phyloP scores from a whole-genome alignment of 2,329 filamentous ascomycete species.

The Thyridium curvatum region DNA sequence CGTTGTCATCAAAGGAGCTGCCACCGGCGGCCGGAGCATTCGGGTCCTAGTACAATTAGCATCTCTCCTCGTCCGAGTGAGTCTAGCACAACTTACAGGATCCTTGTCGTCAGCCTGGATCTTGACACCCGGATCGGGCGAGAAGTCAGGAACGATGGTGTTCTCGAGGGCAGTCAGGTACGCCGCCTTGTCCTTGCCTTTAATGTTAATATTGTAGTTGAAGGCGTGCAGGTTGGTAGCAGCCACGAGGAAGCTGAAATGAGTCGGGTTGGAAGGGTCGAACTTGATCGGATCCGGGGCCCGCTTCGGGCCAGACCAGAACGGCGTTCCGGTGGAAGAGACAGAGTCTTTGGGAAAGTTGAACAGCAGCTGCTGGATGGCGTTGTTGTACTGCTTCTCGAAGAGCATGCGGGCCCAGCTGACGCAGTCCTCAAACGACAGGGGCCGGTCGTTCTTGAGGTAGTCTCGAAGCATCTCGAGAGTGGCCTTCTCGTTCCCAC shows the following conservation, averaged over 20 bases:
- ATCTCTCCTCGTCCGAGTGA: background rate
- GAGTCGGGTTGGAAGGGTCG: constrained; percentile 74
- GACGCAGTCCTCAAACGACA: constrained; percentile 93
- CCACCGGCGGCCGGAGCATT: constrained; percentile 52
- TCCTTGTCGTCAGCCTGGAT: constrained; percentile 96
- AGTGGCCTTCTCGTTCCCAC: constrained; percentile 90
- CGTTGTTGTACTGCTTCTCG: constrained; percentile 95
- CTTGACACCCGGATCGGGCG: constrained; percentile 83
- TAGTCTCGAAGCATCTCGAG: constrained; percentile 86
- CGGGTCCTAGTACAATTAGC: constrained; percentile 55
- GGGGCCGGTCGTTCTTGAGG: constrained; percentile 83
- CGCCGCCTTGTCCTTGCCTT: constrained; percentile 60
- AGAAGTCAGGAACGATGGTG: constrained; percentile 94
- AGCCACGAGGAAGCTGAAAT: constrained; percentile 81
- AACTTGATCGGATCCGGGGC: constrained; percentile 90
- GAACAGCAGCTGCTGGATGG: constrained; percentile 88
- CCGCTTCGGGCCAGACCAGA: constrained; percentile 98
- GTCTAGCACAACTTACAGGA: constrained; percentile 46
- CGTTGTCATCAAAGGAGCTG: constrained; percentile 59
- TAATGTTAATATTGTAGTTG: constrained; percentile 95
- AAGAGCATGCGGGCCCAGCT: constrained; percentile 92
- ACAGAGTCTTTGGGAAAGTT: constrained; percentile 95
- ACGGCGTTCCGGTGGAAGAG: constrained; percentile 81
- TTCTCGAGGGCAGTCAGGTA: constrained; percentile 79
- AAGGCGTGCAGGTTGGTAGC: constrained; percentile 92